Evolutionary conservation across 768 basidiomycete species (phyloP), one percentile per base, ranked within the genome.

Genomic region (Suillus decipiens): DNA sequence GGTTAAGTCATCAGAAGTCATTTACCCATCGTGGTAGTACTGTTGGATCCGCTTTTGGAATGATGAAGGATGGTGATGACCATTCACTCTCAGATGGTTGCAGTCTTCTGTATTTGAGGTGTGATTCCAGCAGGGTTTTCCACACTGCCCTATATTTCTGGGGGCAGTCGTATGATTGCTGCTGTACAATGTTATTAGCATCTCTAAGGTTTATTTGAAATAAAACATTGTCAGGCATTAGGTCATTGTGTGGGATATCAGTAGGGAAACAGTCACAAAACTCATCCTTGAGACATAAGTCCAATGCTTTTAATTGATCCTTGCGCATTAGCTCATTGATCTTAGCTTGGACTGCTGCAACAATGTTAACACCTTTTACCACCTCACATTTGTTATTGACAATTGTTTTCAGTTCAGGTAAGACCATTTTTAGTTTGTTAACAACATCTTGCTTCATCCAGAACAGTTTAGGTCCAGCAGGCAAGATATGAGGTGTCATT

Each of bases 51-150:
- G 72, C 48, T 55, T 77, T 80, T 0, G 75, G 78, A 4, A 81
- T 75, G 1, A 81, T 69, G 61, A 81, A 83, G 0, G 73, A 2
- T 0, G 77, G 80, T 0, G 75, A 82, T 0, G 75, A 74, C 48
- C 70, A 73, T 0, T 54, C 47, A 0, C 72, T 76, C 0, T 66
- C 65, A 0, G 75, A 80, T 0, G 71, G 75, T 0, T 66, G 62
- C 0, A 82, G 71, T 0, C 69, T 60, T 0, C 80, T 78, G 2
- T 75, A 71, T 0, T 66, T 69, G 0, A 81, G 55, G 58, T 79
- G 77, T 22, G 76, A 63, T 0, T 79, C 56, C 0, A 83, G 68
- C 0, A 82, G 64, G 0, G 42, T 72, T 4, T 72, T 33, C 76
- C 79, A 81, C 0, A 73, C 73, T 0, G 76, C 75, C 0, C 61